Evolutionary conservation across 306 rosid species (phyloP).

Genomic region (Purshia tridentata): DNA sequence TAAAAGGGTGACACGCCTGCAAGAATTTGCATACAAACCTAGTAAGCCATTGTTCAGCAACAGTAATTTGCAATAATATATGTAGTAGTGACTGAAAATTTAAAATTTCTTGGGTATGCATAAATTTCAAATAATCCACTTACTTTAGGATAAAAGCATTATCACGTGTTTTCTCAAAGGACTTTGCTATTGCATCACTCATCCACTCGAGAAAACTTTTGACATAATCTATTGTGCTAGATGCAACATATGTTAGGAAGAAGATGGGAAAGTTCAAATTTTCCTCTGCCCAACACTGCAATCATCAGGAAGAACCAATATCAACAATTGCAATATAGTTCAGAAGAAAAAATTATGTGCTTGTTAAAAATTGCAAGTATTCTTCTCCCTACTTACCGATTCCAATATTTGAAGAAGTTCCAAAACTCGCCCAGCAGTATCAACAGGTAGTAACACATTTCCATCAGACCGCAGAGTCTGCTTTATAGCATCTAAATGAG

Average conservation of each 20-base stretch:
- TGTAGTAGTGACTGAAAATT: neutral
- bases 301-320: slow-evolving; percentile 29
- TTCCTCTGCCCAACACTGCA: slow-evolving; percentile 96
- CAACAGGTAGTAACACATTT: slow-evolving; percentile 84
- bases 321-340: slow-evolving; percentile 17
- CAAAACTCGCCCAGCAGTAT: slow-evolving; percentile 85
- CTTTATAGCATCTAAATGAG: slow-evolving; percentile 63
- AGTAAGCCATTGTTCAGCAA: slow-evolving; percentile 20
- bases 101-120: slow-evolving; percentile 2
- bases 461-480: slow-evolving; percentile 85
- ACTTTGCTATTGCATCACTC: slow-evolving; percentile 94
- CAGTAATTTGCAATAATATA: slow-evolving; percentile 7
- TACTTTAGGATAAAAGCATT: slow-evolving; percentile 88
- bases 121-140: slow-evolving; percentile 30
- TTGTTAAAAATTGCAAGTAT: neutral
- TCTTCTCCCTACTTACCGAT: slow-evolving; percentile 54
- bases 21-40: slow-evolving; percentile 37
- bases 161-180: slow-evolving; percentile 90
- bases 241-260: slow-evolving; percentile 79
- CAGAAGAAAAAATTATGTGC: neutral
- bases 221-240: slow-evolving; percentile 86
- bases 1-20: slow-evolving; percentile 68
- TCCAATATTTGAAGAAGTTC: slow-evolving; percentile 85
- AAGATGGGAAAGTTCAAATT: slow-evolving; percentile 71
- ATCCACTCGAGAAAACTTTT: slow-evolving; percentile 98